Evolutionary conservation across 208 protist species (phyloP), one percentile per base, ranked within the genome.

Genomic region (Wallacemonas rigidus): DNA sequence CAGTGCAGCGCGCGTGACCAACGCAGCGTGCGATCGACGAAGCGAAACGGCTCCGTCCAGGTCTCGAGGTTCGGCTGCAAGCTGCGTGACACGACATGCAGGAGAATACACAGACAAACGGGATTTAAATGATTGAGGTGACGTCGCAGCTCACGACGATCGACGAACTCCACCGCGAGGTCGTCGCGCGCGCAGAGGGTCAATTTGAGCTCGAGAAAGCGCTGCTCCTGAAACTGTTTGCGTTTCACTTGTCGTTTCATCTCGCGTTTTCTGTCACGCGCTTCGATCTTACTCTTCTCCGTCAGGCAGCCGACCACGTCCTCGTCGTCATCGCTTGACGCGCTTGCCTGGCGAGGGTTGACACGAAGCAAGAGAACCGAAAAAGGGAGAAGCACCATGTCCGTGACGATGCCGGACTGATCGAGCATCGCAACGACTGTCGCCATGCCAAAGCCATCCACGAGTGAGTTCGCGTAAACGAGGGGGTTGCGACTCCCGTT

Each of bases 401-500:
- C 92, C 6, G 92, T 95, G 55, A 97, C 87, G 58, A 97, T 89
- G 50, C 92, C 92, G 0, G 72, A 82, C 60, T 89, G 81, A 68
- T 97, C 90, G 26, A 97, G 77, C 72, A 95, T 82, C 45, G 92
- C 88, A 2, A 97, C 76, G 51, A 97, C 92, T 38, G 89, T 92
- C 5, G 87, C 88, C 83, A 89, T 93, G 1, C 90, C 90, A 44
- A 97, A 87, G 6, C 79, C 76, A 50, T 97, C 92, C 2, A 97
- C 90, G 3, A 95, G 73, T 3, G 92, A 97, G 36, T 77, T 85
- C 35, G 89, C 86, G 56, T 93, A 88, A 65, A 89, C 82, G 38
- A 92, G 81, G 2, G 87, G 86, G 71, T 87, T 84, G 54, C 80
- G 82, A 6, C 83, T 80, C 1, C 83, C 83, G 45, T 75, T 85